Base-by-base conservation (phyloP, 2,329 filamentous ascomycete species). In the Monilinia polystroma region DNA sequence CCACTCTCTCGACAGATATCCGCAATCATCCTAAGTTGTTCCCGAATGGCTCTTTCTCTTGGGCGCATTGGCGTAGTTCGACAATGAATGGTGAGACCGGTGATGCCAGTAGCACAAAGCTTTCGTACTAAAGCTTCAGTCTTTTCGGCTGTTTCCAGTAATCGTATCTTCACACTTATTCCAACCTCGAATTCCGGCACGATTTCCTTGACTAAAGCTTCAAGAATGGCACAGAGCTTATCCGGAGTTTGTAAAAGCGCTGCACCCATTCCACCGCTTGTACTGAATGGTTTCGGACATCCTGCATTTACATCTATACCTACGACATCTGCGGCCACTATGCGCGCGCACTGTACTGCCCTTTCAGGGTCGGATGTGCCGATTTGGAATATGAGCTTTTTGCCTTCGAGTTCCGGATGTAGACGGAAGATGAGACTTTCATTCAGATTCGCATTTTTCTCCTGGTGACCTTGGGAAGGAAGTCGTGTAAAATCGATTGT, bases 291-390 rank as follows among this genome's bases (percentile, higher is more conserved):
- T 79, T 99, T 99, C 0, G 95, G 95, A 76, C 95, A 99, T n/a
- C 95, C 95, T 0, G 95, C 93, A 77, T 99, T 99, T 69, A 99
- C 90, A 77, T 98, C 95, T 73, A 99, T 97, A 68, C 95, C 95
- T 0, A 89, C 88, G 3, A 99, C 95, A 78, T 98, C 92, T 16
- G 81, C 85, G 0, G 93, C 95, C 26, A 99, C 90, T 20, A 97
- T 80, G 64, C 88, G 88, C 2, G 94, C 93, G 0, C 94, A 93
- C 76, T 90, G 81, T 0, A 98, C 93, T 0, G 95, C 95, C 41
- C 88, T 84, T 16, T 90, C 88, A 0, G 95, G 92, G 68, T 90
- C 88, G 12, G 93, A 87, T 0, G 94, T 97, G 67, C 95, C 95
- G 67, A 99, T 88, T 77, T 99, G 95, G 78, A 95, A 98, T 68